These are phyloP conservation scores for Geranium rotundifolium DNA, from an alignment of 345 rosid species.

Conservation along the genomic window DNA sequence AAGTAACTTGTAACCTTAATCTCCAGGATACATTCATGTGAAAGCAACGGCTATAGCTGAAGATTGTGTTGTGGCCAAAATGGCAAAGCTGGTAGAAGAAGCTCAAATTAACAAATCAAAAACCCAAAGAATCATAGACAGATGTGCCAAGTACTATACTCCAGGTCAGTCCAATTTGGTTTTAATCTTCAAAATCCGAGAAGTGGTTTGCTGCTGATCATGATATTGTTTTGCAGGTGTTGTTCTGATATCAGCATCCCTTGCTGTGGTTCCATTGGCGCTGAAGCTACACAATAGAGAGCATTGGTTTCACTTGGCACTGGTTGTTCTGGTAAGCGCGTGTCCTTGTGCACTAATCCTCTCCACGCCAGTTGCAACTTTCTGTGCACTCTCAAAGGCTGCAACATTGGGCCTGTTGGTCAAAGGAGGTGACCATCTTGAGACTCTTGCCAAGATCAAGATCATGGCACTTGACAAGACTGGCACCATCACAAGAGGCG, in stretches of 20 bases:
- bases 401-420: slow-evolving; percentile 74
- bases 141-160: slow-evolving; percentile 64
- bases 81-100: slow-evolving; percentile 90
- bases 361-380: slow-evolving; percentile 86
- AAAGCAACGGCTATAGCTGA: slow-evolving; percentile 72
- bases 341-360: slow-evolving; percentile 91
- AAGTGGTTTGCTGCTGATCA: too few species aligned
- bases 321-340: slow-evolving; percentile 82
- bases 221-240: slow-evolving; percentile 35
- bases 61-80: slow-evolving; percentile 77
- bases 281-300: slow-evolving; percentile 23
- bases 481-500: slow-evolving; percentile 82
- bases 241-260: slow-evolving; percentile 35
- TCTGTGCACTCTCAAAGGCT: slow-evolving; percentile 82
- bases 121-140: slow-evolving; percentile 66
- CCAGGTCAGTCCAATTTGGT: slow-evolving; percentile 29
- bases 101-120: slow-evolving; percentile 76
- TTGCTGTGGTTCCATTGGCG: slow-evolving; percentile 49
- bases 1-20: background rate
- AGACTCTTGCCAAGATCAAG: slow-evolving; percentile 61
- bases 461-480: slow-evolving; percentile 80
- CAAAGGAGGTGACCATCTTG: slow-evolving; percentile 79
- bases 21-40: slow-evolving; percentile 55
- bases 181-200: too few species aligned
- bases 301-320: slow-evolving; percentile 67